A percentile compares a stretch with the other conserved stretches of the same genome.
Conservation (phyloP, 441 rosid genomes). For the Pelargonium cotyledonis region DNA sequence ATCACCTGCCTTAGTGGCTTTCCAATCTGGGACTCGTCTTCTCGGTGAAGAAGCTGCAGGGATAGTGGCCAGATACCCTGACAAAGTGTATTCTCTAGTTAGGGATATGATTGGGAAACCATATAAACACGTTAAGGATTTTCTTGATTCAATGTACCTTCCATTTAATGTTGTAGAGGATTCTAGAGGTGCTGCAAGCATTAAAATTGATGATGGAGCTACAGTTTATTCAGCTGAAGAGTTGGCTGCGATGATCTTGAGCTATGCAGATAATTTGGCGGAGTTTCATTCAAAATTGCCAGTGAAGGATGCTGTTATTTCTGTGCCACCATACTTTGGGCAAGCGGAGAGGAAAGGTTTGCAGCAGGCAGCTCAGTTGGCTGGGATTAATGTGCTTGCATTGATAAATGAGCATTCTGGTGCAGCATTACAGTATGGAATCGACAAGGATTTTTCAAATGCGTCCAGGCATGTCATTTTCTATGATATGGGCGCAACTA, state of each 20-base stretch:
- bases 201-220: slow-evolving; percentile 46
- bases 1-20: slow-evolving; percentile 79
- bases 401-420: slow-evolving; percentile 82
- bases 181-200: slow-evolving; percentile 61
- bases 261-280: slow-evolving; percentile 58
- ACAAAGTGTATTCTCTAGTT: slow-evolving; percentile 67
- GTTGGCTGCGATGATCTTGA: slow-evolving; percentile 72
- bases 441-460: slow-evolving; percentile 84
- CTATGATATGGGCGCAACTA: slow-evolving; percentile 90
- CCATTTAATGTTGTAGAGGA: slow-evolving; percentile 66
- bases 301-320: slow-evolving; percentile 66
- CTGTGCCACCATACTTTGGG: slow-evolving; percentile 87
- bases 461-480: slow-evolving; percentile 78
- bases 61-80: slow-evolving; percentile 73
- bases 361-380: slow-evolving; percentile 79
- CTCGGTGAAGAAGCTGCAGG: slow-evolving; percentile 94
- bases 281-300: slow-evolving; percentile 67
- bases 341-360: slow-evolving; percentile 89
- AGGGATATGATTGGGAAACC: slow-evolving; percentile 83
- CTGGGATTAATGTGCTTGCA: slow-evolving; percentile 76
- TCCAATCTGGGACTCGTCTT: slow-evolving; percentile 64
- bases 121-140: slow-evolving; percentile 45
- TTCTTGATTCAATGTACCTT: slow-evolving; percentile 57
- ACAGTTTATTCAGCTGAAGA: slow-evolving; percentile 71
- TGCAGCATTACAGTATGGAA: slow-evolving; percentile 96